Conservation (phyloP, 257 asterid species). For the Nicotiana undulata region DNA sequence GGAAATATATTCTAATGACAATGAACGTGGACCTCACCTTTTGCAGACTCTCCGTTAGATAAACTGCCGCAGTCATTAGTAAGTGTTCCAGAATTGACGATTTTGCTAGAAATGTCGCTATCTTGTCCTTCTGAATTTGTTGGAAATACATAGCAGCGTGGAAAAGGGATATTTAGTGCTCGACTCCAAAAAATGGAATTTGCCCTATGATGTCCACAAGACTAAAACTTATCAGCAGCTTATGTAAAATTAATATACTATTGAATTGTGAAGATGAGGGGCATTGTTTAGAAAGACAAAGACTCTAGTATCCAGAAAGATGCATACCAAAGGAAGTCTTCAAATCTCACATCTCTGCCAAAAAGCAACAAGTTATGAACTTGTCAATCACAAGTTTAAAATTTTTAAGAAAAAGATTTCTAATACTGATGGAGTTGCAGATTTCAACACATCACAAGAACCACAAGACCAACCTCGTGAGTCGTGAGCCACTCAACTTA, state of each 20-base stretch:
- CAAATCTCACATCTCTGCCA: slow-evolving; percentile 70
- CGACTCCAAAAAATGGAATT: slow-evolving; percentile 96
- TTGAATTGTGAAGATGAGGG: background rate
- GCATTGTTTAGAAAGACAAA: background rate
- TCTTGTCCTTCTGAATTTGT: slow-evolving; percentile 31
- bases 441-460: background rate
- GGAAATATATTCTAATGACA: slow-evolving; percentile 4
- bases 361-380: slow-evolving; percentile 25
- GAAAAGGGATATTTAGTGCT: slow-evolving; percentile 84
- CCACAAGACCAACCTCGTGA: background rate
- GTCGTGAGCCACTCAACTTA: background rate
- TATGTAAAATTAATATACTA: background rate
- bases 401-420: background rate
- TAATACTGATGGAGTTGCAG: background rate
- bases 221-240: slow-evolving; percentile 14
- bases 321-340: slow-evolving; percentile 88
- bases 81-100: slow-evolving; percentile 17
- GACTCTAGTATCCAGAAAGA: slow-evolving; percentile 11
- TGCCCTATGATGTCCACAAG: slow-evolving; percentile 51
- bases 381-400: slow-evolving; percentile 2
- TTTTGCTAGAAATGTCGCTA: slow-evolving; percentile 4
- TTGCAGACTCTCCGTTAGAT: slow-evolving; percentile 28
- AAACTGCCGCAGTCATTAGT: slow-evolving; percentile 26
- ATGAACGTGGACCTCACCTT: slow-evolving; percentile 28
- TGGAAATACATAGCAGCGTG: slow-evolving; percentile 46